Evolutionary conservation across 305 asterid genomes (phyloP).

Genomic region (Rubia tinctorum): DNA sequence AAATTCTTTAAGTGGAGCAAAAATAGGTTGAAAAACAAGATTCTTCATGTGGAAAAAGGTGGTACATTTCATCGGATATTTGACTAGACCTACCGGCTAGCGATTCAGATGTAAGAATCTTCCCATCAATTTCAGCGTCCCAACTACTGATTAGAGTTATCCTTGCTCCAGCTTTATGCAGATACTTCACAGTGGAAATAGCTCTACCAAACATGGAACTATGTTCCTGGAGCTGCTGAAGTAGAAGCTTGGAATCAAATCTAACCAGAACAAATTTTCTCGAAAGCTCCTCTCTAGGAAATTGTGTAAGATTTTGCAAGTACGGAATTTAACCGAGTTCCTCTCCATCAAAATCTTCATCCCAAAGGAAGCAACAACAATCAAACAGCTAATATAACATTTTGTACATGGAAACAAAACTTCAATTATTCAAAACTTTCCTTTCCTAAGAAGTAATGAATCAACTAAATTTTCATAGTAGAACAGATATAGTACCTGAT

Average conservation of each 20-base stretch:
- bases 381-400: background rate
- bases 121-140: conserved; percentile 30
- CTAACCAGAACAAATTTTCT: conserved; percentile 78
- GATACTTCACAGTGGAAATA: conserved; percentile 58
- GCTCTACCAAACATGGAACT: conserved; percentile 36
- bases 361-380: conserved; percentile 34
- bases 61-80: conserved; percentile 15
- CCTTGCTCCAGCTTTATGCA: conserved; percentile 61
- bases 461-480: background rate
- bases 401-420: background rate
- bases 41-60: background rate
- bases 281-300: conserved; percentile 56
- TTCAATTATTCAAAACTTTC: background rate
- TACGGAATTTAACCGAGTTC: conserved; percentile 42
- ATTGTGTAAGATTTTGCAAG: conserved; percentile 57
- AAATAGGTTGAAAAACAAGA: background rate
- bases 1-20: background rate
- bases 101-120: conserved; percentile 35
- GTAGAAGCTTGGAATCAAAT: conserved; percentile 52
- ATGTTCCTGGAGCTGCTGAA: conserved; percentile 32
- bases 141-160: conserved; percentile 69
- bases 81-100: conserved; percentile 49
- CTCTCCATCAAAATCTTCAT: conserved; percentile 26
- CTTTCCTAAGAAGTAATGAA: background rate
- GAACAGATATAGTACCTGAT: conserved; percentile 30